A percentile compares a stretch with the other conserved stretches of the same genome.
These are phyloP conservation scores for Nematocida minor DNA, from an alignment of 371 early-diverging fungal genomes.

Conservation along the genomic window DNA sequence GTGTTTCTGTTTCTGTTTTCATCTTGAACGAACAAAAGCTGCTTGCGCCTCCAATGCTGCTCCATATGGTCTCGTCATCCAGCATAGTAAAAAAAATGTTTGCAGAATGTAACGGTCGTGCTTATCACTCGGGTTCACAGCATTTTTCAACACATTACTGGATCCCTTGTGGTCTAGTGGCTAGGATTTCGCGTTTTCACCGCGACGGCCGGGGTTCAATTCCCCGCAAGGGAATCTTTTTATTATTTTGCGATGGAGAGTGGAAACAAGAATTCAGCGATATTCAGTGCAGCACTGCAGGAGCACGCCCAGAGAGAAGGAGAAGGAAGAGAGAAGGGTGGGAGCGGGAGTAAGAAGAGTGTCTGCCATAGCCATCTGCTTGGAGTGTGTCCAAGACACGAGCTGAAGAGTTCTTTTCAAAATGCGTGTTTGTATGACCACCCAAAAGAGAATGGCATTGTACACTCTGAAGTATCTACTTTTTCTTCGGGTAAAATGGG, in stretches of 20 bases:
- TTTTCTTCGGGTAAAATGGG: too few relatives aligned
- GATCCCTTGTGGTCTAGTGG: conserved; percentile 54
- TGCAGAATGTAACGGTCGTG: neutral
- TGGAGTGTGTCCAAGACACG: neutral
- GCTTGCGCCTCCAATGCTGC: conserved; percentile 56
- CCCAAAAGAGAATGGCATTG: too few relatives aligned
- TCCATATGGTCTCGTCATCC: conserved; percentile 63
- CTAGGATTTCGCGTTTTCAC: conserved; percentile 56
- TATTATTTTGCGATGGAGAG: conserved; percentile 21
- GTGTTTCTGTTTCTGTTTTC: conserved; percentile 71
- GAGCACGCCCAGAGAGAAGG: neutral
- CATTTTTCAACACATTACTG: neutral
- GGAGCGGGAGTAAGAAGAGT: neutral
- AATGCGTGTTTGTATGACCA: too few relatives aligned
- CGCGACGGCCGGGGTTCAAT: conserved; percentile 59
- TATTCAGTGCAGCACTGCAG: neutral
- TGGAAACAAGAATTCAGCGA: neutral
- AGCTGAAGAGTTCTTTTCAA: too few relatives aligned
- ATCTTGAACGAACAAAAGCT: conserved; percentile 59
- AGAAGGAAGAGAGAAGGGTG: neutral
- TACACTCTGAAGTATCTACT: too few relatives aligned
- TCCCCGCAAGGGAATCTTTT: conserved; percentile 58
- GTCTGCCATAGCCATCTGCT: neutral
- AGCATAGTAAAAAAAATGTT: conserved; percentile 47
- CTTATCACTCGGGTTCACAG: neutral